Evolutionary conservation across 768 basidiomycete genomes (phyloP), one percentile per base, ranked within the genome.

Genomic region (Mycena chlorophos): DNA sequence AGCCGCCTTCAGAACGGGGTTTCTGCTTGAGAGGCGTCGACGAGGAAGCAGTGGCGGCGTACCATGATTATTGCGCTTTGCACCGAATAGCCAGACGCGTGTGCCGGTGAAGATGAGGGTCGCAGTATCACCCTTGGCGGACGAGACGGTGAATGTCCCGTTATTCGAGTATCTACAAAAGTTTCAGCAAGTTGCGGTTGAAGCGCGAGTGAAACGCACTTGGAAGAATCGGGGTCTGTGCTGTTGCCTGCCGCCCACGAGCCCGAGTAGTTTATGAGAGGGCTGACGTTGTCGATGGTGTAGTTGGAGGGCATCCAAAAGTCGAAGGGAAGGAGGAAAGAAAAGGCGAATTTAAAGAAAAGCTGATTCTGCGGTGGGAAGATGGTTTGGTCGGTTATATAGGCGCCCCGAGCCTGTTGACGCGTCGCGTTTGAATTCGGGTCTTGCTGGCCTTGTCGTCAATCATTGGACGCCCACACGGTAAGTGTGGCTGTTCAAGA

Each of bases 21-120:
- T 3, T 38, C 20, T 4, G 27, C 31, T 28, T 26, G n/a, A 12
- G 22, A 17, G 43, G 13, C 12, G 20, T 48, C 43, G 12, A 13
- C 2, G 17, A 47, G 4, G 39, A 25, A 39, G 25, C 16, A 31
- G 27, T 17, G 31, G 25, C 16, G 31, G n/a, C 48, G 12, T 19
- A 54, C 77, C 75, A 54, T 77, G 71, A 39, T 74, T 70, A 17
- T 29, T 2, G 8, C 73, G 66, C 20, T 71, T 69, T 2, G 70
- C 74, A 5, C 77, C 76, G 28, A 66, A 75, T 17, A 78, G 60
- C 63, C 68, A 69, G 34, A 78, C 42, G 2, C 62, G 66, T 3
- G 72, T 72, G 12, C 76, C 76, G 22, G 70, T 75, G 66, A 78
- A 78, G 48, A 54, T 56, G 51, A 77, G 68, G 0, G 64, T 58